Conservation (phyloP, 176 grass and related monocot genomes). For the Coix lacrymajobi region DNA sequence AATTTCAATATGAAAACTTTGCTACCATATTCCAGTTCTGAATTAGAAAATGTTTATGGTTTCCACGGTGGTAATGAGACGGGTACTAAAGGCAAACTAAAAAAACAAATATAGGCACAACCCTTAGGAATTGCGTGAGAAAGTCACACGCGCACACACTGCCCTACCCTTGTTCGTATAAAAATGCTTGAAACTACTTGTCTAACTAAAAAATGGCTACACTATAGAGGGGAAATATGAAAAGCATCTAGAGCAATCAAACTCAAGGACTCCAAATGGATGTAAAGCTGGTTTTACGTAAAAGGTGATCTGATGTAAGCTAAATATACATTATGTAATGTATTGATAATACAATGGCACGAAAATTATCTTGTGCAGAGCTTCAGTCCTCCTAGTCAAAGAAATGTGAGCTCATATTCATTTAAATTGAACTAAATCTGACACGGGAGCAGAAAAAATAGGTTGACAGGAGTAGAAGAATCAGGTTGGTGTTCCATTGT, state of each 20-base stretch:
- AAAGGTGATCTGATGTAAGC: not conserved
- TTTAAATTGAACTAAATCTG: not conserved
- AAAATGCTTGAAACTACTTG: not conserved
- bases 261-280: not conserved
- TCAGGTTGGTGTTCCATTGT: not conserved
- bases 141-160: not conserved
- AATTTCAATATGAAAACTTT: constrained; percentile 29
- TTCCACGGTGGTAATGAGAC: not conserved
- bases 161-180: not conserved
- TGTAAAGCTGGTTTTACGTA: not conserved
- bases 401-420: not conserved
- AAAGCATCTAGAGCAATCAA: not conserved
- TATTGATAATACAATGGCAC: not conserved
- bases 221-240: not conserved
- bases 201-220: not conserved
- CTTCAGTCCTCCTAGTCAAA: not conserved
- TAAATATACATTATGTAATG: not conserved
- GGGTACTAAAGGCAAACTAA: not conserved
- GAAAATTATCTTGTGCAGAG: not conserved
- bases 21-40: not conserved
- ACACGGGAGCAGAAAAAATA: not conserved
- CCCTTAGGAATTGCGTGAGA: not conserved
- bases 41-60: not conserved
- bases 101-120: not conserved
- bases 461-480: not conserved